Evolutionary conservation across 768 basidiomycete genomes (phyloP).

Genomic region (Boletus rex-veris): DNA sequence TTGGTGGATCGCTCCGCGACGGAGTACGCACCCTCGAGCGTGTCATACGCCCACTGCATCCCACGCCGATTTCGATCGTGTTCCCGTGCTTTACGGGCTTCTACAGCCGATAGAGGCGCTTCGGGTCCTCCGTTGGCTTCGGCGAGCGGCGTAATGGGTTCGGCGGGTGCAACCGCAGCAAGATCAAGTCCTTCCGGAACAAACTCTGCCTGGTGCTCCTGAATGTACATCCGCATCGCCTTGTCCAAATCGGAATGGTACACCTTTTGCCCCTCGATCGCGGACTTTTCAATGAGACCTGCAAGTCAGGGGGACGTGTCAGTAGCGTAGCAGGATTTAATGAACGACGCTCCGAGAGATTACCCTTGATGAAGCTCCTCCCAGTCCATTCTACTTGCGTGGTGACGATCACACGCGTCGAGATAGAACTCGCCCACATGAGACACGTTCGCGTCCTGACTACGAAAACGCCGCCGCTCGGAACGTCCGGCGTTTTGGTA

Average conservation of each 20-base stretch:
- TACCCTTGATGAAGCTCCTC: constrained; percentile 94
- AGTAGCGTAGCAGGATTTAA: background rate
- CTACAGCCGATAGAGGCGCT: constrained; percentile 1
- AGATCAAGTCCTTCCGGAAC: constrained; percentile 75
- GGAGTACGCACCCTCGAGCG: constrained; percentile 69
- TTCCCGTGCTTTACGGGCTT: constrained; percentile 51
- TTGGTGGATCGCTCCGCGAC: constrained; percentile 69
- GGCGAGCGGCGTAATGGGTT: constrained; percentile 31
- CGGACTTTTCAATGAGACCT: constrained; percentile 90
- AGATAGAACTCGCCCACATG: constrained; percentile 84
- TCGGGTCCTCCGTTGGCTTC: constrained; percentile 12
- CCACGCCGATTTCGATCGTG: constrained; percentile 67
- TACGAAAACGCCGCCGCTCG: constrained; percentile 86
- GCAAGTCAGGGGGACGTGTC: constrained; percentile 1
- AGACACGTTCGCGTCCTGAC: constrained; percentile 95
- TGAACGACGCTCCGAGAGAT: background rate
- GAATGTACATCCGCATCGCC: constrained; percentile 85
- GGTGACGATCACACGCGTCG: constrained; percentile 79
- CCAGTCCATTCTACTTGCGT: constrained; percentile 96
- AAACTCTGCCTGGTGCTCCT: constrained; percentile 87
- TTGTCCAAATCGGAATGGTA: constrained; percentile 82
- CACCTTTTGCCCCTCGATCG: constrained; percentile 86
- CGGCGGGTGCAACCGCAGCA: constrained; percentile 46
- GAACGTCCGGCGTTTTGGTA: constrained; percentile 91
- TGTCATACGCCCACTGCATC: constrained; percentile 87